phyloP scores from a whole-genome alignment of 176 grass and related monocot genomes.

The Carex myosuroides region DNA sequence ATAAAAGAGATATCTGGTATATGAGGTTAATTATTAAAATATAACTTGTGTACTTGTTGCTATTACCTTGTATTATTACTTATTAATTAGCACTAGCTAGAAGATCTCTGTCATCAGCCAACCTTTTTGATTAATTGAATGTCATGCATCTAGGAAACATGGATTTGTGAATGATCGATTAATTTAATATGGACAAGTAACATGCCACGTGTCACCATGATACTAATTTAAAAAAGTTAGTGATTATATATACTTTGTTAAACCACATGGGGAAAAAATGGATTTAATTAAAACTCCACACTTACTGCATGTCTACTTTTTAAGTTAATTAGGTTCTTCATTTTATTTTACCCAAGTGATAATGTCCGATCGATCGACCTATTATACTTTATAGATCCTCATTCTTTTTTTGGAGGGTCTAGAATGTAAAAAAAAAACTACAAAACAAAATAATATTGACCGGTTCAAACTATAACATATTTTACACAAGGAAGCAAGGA shows the following conservation, averaged over 20 bases:
- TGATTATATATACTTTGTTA: background rate
- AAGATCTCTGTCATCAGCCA: background rate
- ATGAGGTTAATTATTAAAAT: background rate
- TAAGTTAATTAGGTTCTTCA: background rate
- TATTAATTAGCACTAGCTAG: background rate
- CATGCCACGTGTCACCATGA: background rate
- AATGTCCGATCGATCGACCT: no score
- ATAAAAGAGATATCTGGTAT: background rate
- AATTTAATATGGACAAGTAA: background rate
- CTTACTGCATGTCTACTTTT: background rate
- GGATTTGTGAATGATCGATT: background rate
- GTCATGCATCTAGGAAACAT: conserved; percentile 11
- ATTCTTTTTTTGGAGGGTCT: no score
- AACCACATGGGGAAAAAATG: background rate
- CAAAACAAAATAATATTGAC: no score
- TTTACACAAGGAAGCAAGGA: no score
- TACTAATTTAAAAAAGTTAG: background rate
- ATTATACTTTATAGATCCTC: no score
- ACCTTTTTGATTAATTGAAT: background rate
- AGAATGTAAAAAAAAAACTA: no score
- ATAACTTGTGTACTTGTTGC: background rate
- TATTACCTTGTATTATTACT: background rate
- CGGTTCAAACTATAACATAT: no score
- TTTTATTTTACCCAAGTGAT: background rate
- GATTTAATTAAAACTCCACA: background rate